These are phyloP conservation scores for Suhomyces kunorum DNA, from an alignment of 1,139 yeast genomes.

Conservation along the genomic window DNA sequence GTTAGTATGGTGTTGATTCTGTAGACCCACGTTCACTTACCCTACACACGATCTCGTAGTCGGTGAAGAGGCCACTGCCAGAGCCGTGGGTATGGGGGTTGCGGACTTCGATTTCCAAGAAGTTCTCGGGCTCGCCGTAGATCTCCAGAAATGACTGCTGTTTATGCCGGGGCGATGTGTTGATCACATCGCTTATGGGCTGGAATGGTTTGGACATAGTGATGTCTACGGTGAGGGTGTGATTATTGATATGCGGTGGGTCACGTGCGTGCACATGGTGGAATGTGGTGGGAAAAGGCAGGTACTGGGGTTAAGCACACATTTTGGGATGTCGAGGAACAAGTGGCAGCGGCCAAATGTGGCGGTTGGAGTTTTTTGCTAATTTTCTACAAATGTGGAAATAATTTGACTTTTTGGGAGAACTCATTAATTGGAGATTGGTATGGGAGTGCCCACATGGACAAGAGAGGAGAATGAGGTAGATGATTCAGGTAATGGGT, in stretches of 20 bases:
- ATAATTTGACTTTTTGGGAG: background rate
- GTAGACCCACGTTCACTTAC: constrained; percentile 26
- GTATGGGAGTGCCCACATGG: too few relatives aligned
- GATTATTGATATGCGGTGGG: background rate
- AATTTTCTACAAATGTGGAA: background rate
- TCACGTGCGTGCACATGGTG: constrained; percentile 2
- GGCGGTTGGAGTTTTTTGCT: background rate
- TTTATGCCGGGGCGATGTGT: constrained; percentile 40
- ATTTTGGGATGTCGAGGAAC: background rate
- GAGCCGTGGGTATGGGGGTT: constrained; percentile 80
- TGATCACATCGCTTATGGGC: constrained; percentile 48
- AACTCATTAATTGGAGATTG: background rate
- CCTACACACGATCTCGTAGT: constrained; percentile 85
- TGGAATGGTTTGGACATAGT: constrained; percentile 47
- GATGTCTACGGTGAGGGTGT: background rate
- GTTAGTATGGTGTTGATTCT: constrained; percentile 17
- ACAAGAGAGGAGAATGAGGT: background rate
- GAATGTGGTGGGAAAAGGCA: background rate
- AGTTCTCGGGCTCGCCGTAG: constrained; percentile 94
- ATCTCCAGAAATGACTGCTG: constrained; percentile 77
- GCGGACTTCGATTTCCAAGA: constrained; percentile 80
- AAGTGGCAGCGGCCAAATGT: background rate
- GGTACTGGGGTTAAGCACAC: background rate
- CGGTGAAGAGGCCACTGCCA: constrained; percentile 76
- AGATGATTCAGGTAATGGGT: background rate